Percentiles rank a stretch among this genome's conserved stretches.
These are phyloP conservation scores for Fusarium irregulare DNA, from an alignment of 2,329 filamentous ascomycete genomes.

Conservation along the genomic window DNA sequence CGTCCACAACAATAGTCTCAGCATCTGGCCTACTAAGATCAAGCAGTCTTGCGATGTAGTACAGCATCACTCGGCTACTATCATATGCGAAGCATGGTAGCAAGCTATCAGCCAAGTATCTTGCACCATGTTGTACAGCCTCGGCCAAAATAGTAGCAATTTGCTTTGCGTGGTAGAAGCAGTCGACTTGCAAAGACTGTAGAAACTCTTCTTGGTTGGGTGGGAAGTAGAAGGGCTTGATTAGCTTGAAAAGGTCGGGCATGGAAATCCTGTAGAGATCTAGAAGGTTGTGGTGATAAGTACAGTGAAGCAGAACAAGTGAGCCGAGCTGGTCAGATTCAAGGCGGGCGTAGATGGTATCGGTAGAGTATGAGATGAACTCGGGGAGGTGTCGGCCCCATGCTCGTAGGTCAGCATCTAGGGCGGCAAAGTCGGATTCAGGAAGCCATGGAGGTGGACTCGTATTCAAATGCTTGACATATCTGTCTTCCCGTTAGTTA, in stretches of 20 bases:
- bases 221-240: conserved; percentile 55
- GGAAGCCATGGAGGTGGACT: conserved; percentile 56
- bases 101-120: conserved; percentile 57
- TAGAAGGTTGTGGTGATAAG: conserved; percentile 59
- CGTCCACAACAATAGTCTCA: conserved; percentile 52
- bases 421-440: conserved; percentile 56
- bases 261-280: conserved; percentile 60
- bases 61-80: conserved; percentile 60
- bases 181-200: conserved; percentile 52
- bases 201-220: conserved; percentile 54
- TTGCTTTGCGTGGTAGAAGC: conserved; percentile 54
- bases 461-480: conserved; percentile 56
- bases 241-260: conserved; percentile 58
- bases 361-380: conserved; percentile 57
- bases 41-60: conserved; percentile 59
- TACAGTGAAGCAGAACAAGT: conserved; percentile 58
- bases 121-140: conserved; percentile 54
- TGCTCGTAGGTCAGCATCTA: conserved; percentile 54
- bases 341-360: conserved; percentile 59
- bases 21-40: conserved; percentile 52
- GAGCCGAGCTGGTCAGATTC: conserved; percentile 60
- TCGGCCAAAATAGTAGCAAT: conserved; percentile 55
- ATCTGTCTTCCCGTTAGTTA: conserved; percentile 45
- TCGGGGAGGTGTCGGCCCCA: conserved; percentile 58
- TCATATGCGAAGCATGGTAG: conserved; percentile 61